Evolutionary conservation across 345 rosid genomes (phyloP).

Genomic region (Citrus maxima): DNA sequence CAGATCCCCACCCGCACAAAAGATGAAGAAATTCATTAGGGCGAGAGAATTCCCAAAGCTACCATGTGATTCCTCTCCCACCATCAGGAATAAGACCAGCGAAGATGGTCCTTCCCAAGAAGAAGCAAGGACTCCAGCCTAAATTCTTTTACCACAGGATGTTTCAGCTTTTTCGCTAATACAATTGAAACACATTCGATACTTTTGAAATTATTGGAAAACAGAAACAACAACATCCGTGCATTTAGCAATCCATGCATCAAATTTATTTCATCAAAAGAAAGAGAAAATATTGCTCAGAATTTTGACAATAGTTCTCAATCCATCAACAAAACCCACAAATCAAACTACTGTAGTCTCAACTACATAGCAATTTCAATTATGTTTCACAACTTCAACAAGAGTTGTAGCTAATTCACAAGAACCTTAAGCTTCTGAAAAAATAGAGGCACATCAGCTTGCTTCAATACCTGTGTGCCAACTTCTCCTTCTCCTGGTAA

Average conservation of each 20-base stretch:
- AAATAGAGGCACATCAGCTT: background rate
- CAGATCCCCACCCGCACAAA: too few relatives aligned
- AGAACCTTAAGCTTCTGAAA: background rate
- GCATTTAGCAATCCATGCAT: background rate
- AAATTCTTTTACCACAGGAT: too few relatives aligned
- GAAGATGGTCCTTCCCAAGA: background rate
- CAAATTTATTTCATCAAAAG: slow-evolving; percentile 7
- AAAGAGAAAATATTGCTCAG: background rate
- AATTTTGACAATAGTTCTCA: background rate
- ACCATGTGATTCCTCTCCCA: background rate
- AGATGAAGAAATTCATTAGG: background rate
- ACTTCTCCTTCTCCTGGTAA: slow-evolving; percentile 56
- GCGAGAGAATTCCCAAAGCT: background rate
- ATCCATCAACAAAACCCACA: slow-evolving; percentile 3
- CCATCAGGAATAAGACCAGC: background rate
- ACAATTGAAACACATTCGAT: background rate
- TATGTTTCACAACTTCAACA: background rate
- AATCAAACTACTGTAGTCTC: background rate
- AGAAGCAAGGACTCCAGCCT: background rate
- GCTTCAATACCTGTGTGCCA: slow-evolving; percentile 51
- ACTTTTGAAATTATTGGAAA: background rate
- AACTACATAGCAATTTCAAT: background rate
- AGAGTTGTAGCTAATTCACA: background rate
- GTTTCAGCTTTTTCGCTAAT: background rate
- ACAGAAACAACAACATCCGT: too few relatives aligned